A percentile compares a stretch with the other conserved stretches of the same genome.
phyloP scores from a whole-genome alignment of 768 basidiomycete genomes.

The Leccinellum albellum region DNA sequence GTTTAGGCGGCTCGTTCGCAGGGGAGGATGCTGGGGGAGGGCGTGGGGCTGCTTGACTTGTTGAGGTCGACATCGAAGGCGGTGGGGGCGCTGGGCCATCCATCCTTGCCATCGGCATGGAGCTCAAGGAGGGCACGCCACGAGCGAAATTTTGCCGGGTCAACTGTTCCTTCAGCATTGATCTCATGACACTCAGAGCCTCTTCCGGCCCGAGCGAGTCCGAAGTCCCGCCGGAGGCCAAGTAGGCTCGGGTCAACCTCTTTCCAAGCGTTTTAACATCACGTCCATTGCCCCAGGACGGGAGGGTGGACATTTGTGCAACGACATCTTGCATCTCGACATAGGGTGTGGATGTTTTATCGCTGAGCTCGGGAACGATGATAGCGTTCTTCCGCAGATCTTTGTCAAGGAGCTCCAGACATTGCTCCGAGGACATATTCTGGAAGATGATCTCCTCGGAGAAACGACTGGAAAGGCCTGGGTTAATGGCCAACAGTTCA shows the following conservation, averaged over 20 bases:
- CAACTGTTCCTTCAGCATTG: slow-evolving; percentile 23
- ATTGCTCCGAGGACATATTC: slow-evolving; percentile 50
- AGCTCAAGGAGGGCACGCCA: background rate
- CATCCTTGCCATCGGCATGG: slow-evolving; percentile 22
- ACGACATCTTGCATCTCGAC: slow-evolving; percentile 38
- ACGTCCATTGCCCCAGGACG: slow-evolving; percentile 68
- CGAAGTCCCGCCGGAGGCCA: slow-evolving; percentile 14
- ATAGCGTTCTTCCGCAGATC: slow-evolving; percentile 45
- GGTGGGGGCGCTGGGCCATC: slow-evolving; percentile 15
- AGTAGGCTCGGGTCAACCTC: slow-evolving; percentile 38
- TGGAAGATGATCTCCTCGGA: slow-evolving; percentile 56
- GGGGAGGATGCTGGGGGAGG: slow-evolving; percentile 14
- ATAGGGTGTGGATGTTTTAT: slow-evolving; percentile 2
- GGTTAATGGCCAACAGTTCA: slow-evolving; percentile 52
- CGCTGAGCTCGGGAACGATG: slow-evolving; percentile 32
- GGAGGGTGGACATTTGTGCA: slow-evolving; percentile 40
- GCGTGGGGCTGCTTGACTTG: slow-evolving; percentile 17
- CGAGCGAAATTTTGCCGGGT: slow-evolving; percentile 15
- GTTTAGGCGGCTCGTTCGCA: slow-evolving; percentile 4
- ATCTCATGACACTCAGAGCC: slow-evolving; percentile 26
- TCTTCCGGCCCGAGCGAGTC: slow-evolving; percentile 27
- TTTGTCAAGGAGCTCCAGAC: slow-evolving; percentile 48
- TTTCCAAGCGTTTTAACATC: slow-evolving; percentile 56
- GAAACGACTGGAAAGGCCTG: slow-evolving; percentile 68
- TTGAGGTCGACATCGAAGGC: slow-evolving; percentile 19